Conservation (phyloP, 768 basidiomycete genomes). For the Boletus insuetus region DNA sequence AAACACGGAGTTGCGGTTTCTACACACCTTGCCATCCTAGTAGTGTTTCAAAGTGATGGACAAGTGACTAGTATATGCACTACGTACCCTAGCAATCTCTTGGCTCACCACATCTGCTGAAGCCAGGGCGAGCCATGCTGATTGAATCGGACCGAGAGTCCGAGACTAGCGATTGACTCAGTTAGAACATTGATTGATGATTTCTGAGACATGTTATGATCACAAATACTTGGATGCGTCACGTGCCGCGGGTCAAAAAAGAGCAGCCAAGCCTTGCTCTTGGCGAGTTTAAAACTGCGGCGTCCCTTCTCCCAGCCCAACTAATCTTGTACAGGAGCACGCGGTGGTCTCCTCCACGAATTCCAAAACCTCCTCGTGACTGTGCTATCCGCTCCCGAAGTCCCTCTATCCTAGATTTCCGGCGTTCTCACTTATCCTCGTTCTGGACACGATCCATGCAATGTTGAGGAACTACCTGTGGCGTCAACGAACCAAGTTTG, state of each 20-base stretch:
- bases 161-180: no score
- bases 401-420: neutral
- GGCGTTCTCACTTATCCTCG: neutral
- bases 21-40: no score
- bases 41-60: no score
- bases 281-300: conserved; percentile 5
- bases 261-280: neutral
- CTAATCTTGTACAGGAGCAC: neutral
- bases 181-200: no score
- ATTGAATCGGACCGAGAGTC: no score
- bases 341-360: neutral
- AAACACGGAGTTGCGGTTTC: no score
- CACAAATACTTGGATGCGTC: no score
- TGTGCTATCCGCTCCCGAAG: neutral
- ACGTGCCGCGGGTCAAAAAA: conserved; percentile 21
- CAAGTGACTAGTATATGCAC: no score
- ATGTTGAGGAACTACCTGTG: conserved; percentile 31
- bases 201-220: no score
- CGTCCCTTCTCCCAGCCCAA: neutral
- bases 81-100: no score
- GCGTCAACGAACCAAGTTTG: conserved; percentile 37
- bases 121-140: no score
- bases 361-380: neutral
- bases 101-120: no score
- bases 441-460: conserved; percentile 13